phyloP scores from a whole-genome alignment of 2,329 filamentous ascomycete genomes.

The Apiospora rasikravindrae region DNA sequence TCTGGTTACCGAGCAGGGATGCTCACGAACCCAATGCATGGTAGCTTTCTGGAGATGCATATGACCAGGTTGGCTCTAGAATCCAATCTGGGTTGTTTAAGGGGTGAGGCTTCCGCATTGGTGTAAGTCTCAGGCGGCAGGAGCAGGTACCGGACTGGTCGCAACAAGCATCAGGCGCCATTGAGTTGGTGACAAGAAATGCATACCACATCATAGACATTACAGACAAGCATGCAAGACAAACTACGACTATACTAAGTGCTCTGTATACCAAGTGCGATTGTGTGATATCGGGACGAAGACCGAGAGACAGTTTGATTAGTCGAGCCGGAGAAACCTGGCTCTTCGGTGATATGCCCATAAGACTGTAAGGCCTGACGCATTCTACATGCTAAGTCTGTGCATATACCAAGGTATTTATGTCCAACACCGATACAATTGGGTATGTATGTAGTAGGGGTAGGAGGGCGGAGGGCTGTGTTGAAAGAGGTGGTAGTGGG shows the following conservation, averaged over 20 bases:
- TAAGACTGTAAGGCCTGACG: background rate
- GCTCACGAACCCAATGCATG: background rate
- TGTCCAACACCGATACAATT: too few species aligned
- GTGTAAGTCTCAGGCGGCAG: background rate
- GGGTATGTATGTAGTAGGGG: background rate
- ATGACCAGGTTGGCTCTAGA: background rate
- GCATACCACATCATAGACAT: slow-evolving; percentile 20
- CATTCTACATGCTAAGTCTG: too few species aligned
- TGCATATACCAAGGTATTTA: too few species aligned
- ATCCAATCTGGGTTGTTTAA: background rate
- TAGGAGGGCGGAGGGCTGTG: background rate
- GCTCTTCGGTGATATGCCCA: background rate
- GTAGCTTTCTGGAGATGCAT: background rate
- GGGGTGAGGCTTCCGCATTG: slow-evolving; percentile 6
- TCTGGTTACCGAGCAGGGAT: background rate
- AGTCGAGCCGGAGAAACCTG: background rate
- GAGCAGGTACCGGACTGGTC: background rate
- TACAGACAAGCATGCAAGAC: slow-evolving; percentile 20
- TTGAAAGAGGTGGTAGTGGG: background rate
- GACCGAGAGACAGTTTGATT: background rate
- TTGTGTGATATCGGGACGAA: background rate
- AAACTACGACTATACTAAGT: background rate
- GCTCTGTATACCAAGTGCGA: background rate
- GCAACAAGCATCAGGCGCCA: background rate
- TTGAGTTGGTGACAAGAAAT: slow-evolving; percentile 14